Base-by-base conservation (phyloP, 495 filamentous ascomycete genomes). In the Podospora anserina region DNA sequence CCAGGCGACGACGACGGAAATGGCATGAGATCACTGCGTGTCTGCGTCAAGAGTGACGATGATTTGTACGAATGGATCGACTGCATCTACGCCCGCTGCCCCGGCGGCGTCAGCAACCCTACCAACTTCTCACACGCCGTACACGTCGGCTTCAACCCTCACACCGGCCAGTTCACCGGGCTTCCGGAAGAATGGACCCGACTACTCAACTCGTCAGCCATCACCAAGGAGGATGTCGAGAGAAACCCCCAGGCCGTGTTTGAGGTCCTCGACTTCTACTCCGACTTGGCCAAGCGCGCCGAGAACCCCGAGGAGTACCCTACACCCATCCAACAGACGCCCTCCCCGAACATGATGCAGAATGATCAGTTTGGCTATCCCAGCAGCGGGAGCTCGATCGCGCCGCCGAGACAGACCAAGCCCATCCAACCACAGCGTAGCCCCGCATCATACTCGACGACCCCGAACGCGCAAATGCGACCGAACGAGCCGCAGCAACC, bases 51-150 rank as follows among this genome's bases (percentile, higher is more conserved):
- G 75, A 89, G 87, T 23, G 96, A 98, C 69, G 94, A 96, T 71
- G 95, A 99, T 70, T 88, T 97, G 49, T 99, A 99, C 76, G 92
- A 96, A 64, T 99, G 95, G 95, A 96, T 97, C 67, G 95, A 99
- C 77, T 91, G 91, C 77, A 95, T 99, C 70, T 97, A 97, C 76
- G 92, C 92, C 68, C 90, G 95, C 68, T 97, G 93, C 76, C 95
- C 95, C 1, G 94, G 95, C 60, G 95, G 95, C 68, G 96, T 99
- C 9, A 97, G 94, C 81, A 97, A 97, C 78, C 95, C 95, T 3
- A 97, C 96, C 65, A 96, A 97, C 78, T 98, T 99, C 79, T 91
- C 90, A 23, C 95, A 99, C 77, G 90, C 93, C 19, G 92, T 99
- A 39, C 95, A 99, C 77, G 95, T 99, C 71, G 96, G 94, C 56